These are phyloP conservation scores for Clausena lansium DNA, from an alignment of 345 rosid species.

Conservation along the genomic window DNA sequence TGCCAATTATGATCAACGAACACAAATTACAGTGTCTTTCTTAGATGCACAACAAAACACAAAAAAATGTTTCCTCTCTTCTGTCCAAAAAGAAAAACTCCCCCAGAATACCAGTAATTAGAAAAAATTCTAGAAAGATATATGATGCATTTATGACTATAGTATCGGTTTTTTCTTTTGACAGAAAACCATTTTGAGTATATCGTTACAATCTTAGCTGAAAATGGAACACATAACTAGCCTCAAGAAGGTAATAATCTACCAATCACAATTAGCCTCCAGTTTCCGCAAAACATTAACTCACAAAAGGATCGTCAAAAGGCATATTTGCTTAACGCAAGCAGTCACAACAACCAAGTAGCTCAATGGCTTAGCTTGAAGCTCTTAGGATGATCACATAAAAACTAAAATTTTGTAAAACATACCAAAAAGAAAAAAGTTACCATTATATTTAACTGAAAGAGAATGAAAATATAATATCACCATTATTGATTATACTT, in stretches of 20 bases:
- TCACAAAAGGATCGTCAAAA: neutral
- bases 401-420: neutral
- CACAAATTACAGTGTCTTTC: neutral
- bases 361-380: slow-evolving; percentile 10
- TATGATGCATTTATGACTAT: neutral
- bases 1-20: neutral
- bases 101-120: neutral
- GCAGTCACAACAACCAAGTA: neutral
- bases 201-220: neutral
- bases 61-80: neutral
- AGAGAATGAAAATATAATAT: no score
- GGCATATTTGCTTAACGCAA: neutral
- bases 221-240: neutral
- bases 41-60: neutral
- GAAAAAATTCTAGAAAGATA: neutral
- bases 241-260: neutral
- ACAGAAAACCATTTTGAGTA: neutral
- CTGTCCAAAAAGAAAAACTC: neutral
- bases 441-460: neutral
- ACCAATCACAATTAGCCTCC: neutral
- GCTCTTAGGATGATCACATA: neutral
- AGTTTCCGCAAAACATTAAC: neutral
- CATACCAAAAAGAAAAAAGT: neutral
- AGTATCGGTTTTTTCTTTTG: neutral
- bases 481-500: no score